phyloP scores from a whole-genome alignment of 225 moss, liverwort and hornwort genomes.

The Physcomitrium patens region DNA sequence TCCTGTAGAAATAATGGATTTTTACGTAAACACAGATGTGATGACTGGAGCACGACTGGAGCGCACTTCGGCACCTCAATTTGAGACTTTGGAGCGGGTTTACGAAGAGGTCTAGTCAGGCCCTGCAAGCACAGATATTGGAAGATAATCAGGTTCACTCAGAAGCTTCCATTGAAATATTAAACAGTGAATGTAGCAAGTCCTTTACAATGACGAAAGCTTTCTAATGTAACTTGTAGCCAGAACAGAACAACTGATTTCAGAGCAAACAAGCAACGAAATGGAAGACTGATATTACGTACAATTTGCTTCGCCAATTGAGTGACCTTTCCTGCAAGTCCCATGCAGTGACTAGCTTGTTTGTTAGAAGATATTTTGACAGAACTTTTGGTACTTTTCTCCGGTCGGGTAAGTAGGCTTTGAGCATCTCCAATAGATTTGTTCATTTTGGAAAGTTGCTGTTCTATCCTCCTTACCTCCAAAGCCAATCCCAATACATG shows the following conservation, averaged over 20 bases:
- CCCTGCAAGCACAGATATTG: conserved; percentile 32
- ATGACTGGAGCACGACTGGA: conserved; percentile 10
- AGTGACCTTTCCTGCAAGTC: conserved; percentile 46
- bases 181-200: not conserved
- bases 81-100: conserved; percentile 19
- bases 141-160: not conserved
- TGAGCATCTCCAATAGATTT: conserved; percentile 32
- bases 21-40: conserved; percentile 45
- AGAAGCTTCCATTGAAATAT: not conserved
- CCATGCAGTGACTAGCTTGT: conserved; percentile 37
- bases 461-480: conserved; percentile 53
- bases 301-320: conserved; percentile 51
- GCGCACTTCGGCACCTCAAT: conserved; percentile 5
- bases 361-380: not conserved
- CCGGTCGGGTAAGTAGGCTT: conserved; percentile 26
- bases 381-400: conserved; percentile 11
- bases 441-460: conserved; percentile 44
- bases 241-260: not conserved
- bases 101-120: conserved; percentile 32
- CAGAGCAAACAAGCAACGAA: not conserved
- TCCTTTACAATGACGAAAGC: not conserved
- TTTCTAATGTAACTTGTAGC: not conserved
- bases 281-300: conserved; percentile 5
- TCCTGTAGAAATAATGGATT: conserved; percentile 51
- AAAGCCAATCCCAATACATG: conserved; percentile 49